Evolutionary conservation across 306 rosid genomes (phyloP), one percentile per base, ranked within the genome.

Genomic region (Lathyrus sativus): DNA sequence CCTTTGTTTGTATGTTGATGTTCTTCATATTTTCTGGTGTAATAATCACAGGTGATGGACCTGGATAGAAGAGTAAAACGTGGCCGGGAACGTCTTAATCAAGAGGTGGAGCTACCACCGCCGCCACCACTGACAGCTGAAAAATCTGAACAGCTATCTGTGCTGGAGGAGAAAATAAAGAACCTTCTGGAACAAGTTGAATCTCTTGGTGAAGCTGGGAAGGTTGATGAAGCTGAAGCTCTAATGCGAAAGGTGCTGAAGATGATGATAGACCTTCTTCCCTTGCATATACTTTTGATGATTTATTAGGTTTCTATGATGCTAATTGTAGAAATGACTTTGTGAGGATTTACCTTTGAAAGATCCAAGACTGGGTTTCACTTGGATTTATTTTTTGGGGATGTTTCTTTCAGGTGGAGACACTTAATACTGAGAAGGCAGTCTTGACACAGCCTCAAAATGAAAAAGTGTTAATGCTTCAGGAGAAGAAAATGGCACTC

Each of bases 171-270:
- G 75, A 95, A 95, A 81, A 90, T 95, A 76, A 95, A 95, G 87
- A 95, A 95, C 80, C 89, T 95, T 67, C 85, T 95, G 67, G 99
- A 95, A 65, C 99, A 90, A 75, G 99, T 86, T 76, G 99, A 95
- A 79, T 77, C 95, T 48, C 95, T 95, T 59, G 99, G 99, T 75
- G 99, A 91, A 83, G 93, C 99, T 67, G 99, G 99, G 74, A 95
- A 95, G 81, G 97, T 95, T 78, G 99, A 95, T 76, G 99, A 95
- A 85, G 99, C 99, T 76, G 99, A 90, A 83, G 99, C 99, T 51
- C 86, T 90, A 15, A 95, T 95, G 99, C 88, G 99, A 80, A 95
- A 88, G 98, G 96, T 93, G 54, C 76, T 64, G 54, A 72, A 79
- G 28, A 61, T 63, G 43, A 60, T 48, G 67, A 70, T 49, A 59